These are phyloP conservation scores for Euclidium syriacum DNA, from an alignment of 345 rosid species.

Conservation along the genomic window DNA sequence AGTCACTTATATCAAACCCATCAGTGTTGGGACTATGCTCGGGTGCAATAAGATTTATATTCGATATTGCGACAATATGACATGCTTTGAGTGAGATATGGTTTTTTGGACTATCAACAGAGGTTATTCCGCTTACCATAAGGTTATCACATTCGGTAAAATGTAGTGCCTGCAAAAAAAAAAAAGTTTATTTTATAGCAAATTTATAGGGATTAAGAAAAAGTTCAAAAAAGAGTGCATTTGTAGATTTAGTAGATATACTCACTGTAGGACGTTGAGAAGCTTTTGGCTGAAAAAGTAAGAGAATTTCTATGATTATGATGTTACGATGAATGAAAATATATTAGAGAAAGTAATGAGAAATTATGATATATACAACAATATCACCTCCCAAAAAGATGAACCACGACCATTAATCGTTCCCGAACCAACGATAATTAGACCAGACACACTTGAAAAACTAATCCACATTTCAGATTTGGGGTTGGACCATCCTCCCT, in stretches of 20 bases:
- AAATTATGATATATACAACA: background rate
- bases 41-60: slow-evolving; percentile 11
- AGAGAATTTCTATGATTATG: background rate
- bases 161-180: slow-evolving; percentile 14
- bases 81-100: slow-evolving; percentile 12
- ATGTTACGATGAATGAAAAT: background rate
- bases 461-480: background rate
- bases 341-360: background rate
- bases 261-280: slow-evolving; percentile 16
- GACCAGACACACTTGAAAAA: background rate
- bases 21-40: slow-evolving; percentile 19
- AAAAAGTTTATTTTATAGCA: background rate
- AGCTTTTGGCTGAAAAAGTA: background rate
- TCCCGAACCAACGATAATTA: slow-evolving; percentile 9
- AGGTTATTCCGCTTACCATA: background rate
- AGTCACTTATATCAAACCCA: slow-evolving; percentile 13
- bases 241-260: background rate
- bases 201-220: background rate
- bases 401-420: slow-evolving; percentile 14
- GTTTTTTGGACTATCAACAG: slow-evolving; percentile 13
- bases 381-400: slow-evolving; percentile 15
- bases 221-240: background rate
- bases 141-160: background rate
- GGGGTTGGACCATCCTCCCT: background rate
- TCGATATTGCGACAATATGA: slow-evolving; percentile 6